Base-by-base conservation (phyloP, 2,329 filamentous ascomycete genomes). In the Sclerotinia spermophila region DNA sequence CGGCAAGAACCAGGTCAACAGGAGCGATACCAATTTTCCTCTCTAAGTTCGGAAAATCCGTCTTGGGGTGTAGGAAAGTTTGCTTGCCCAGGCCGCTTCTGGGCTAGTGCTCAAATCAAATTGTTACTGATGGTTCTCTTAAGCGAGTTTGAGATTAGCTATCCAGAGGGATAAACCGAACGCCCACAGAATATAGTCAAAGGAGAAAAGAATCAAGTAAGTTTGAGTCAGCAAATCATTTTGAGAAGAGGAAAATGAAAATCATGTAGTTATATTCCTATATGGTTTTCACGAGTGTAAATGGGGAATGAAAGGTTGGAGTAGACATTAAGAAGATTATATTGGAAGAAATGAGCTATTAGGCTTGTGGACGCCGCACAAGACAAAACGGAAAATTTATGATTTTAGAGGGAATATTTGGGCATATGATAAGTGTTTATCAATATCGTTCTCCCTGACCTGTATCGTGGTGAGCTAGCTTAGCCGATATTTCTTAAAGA, bases 121-220 rank as follows among this genome's bases (percentile, higher is more conserved):
- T 55, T 55, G 3, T 55, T 55, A n/a, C 27, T 55, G 27, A 55
- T 55, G 53, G 27, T 55, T 55, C 53, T 55, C n/a, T 33, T 55
- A 11, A 55, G 30, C 15, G 27, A 55, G 53, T 55, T 55, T 55
- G 53, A 55, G 60, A 62, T 62, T 11, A 60, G 61, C 45, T 38
- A 72, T 27, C 55, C 97, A 85, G 74, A 93, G 96, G 72, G 94
- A 90, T 45, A 71, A 13, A 44, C 19, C 2, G 53, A 60, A 55
- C 73, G 90, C 94, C 62, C 86, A 86, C 10, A 97, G 82, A 73
- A 0, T 59, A 17, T 45, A 8, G 51, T 45, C 30, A 62, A 30
- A 45, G 60, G 60, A 2, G 60, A 64, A 33, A 64, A 51, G 27
- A 64, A 64, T 38, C 60, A 64, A 44, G 60, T 64, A 30, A 64